phyloP scores from a whole-genome alignment of 2,329 filamentous ascomycete species.

The Aspergillus texensis region DNA sequence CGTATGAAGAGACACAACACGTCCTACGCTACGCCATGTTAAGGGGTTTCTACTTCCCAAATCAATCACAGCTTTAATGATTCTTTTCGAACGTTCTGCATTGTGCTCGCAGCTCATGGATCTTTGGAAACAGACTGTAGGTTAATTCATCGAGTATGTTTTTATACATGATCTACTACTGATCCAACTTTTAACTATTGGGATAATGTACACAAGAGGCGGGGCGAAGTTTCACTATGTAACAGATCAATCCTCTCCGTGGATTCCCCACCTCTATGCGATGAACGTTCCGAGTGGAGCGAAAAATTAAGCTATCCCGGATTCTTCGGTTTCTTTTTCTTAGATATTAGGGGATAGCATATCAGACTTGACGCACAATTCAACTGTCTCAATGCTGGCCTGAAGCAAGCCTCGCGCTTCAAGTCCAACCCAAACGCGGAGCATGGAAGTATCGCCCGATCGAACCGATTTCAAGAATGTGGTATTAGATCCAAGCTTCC shows the following conservation, averaged over 20 bases:
- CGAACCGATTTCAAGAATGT: slow-evolving; percentile 62
- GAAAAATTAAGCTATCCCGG: neutral
- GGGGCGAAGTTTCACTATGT: neutral
- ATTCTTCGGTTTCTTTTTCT: slow-evolving; percentile 2
- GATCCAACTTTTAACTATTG: neutral
- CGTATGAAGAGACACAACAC: neutral
- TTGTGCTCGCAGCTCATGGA: neutral
- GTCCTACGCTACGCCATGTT: neutral
- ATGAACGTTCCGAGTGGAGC: neutral
- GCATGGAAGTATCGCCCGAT: slow-evolving; percentile 77
- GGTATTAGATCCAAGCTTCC: slow-evolving; percentile 73
- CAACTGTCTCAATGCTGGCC: slow-evolving; percentile 85
- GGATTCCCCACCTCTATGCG: neutral
- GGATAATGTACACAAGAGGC: neutral
- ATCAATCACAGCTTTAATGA: neutral
- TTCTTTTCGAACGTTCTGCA: neutral
- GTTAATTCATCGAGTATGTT: neutral
- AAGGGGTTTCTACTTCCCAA: neutral
- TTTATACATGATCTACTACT: neutral
- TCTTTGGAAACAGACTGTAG: neutral
- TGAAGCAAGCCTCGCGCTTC: slow-evolving; percentile 88
- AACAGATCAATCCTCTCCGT: neutral
- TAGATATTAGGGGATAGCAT: slow-evolving; percentile 83
- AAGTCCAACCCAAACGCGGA: slow-evolving; percentile 87
- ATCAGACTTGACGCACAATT: slow-evolving; percentile 89